Base-by-base conservation (phyloP, 2,329 filamentous ascomycete genomes). In the Magnaporthiopsis rhizophila region DNA sequence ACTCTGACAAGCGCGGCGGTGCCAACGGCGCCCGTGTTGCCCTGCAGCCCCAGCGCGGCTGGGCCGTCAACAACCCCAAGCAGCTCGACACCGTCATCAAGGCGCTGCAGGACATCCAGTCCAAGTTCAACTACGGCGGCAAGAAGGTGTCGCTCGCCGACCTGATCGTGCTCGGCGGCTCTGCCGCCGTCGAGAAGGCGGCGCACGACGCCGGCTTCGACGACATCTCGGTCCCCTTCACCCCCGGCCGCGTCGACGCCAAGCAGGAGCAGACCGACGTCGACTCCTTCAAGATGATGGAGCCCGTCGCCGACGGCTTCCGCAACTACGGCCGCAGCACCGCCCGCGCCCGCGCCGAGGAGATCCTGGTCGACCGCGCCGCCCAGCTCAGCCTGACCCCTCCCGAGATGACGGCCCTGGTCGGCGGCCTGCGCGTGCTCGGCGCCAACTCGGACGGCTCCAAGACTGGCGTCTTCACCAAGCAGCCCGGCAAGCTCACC, bases 11-110 rank as follows among this genome's bases (percentile, higher is more conserved):
- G 84, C 89, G 89, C 68, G 89, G 89, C 69, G 89, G 89, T 72
- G 89, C 89, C 76, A 91, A 91, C 70, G 89, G 89, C 70, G 88
- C 85, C 26, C 88, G 89, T 69, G 89, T 92, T 69, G 86, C 87
- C 58, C 86, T 91, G 21, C 78, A 81, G 67, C 89, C 89, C 28
- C 86, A 89, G 78, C 84, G 84, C 69, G 78, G 83, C 73, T 92
- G 89, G 89, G 77, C 85, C 71, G 81, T 86, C 71, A 91, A 91
- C 82, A 89, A 89, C 78, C 87, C 88, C 26, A 70, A 79, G 3
- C 83, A 88, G 75, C 78, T 91, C 53, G 75, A 77, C 61, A 76
- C 86, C 72, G 84, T 88, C 1, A 76, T 91, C 38, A 71, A 72
- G 28, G 79, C 81, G 0, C 77, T 65, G 8, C 85, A 89, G 75